These are phyloP conservation scores for Elsinoe perseae DNA, from an alignment of 2,329 filamentous ascomycete species.

Conservation along the genomic window DNA sequence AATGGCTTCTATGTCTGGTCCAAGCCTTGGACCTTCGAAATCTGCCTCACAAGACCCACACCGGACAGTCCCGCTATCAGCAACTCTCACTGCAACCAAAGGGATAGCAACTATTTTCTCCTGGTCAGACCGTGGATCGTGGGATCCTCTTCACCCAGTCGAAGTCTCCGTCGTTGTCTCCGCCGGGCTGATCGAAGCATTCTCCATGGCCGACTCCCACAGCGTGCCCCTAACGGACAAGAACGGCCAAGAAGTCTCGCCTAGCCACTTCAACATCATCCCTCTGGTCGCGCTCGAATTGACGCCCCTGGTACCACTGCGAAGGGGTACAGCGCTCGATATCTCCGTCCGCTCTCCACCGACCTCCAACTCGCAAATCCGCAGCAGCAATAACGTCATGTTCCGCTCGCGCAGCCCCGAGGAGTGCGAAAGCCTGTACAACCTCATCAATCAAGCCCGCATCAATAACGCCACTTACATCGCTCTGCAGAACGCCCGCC, in stretches of 20 bases:
- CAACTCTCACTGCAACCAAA: slow-evolving; percentile 44
- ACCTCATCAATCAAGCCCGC: slow-evolving; percentile 76
- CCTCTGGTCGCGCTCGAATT: slow-evolving; percentile 69
- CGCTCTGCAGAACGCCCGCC: slow-evolving; percentile 63
- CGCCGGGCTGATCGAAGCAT: slow-evolving; percentile 58
- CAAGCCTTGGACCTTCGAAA: slow-evolving; percentile 67
- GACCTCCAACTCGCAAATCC: slow-evolving; percentile 62
- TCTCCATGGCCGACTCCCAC: slow-evolving; percentile 46
- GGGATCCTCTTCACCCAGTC: slow-evolving; percentile 53
- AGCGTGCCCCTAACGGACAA: slow-evolving; percentile 34
- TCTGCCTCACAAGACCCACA: slow-evolving; percentile 72
- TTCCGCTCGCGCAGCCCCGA: slow-evolving; percentile 71
- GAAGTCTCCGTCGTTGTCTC: slow-evolving; percentile 57
- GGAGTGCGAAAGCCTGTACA: slow-evolving; percentile 77
- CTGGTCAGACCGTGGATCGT: slow-evolving; percentile 56
- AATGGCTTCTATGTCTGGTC: slow-evolving; percentile 26
- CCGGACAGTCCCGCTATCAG: slow-evolving; percentile 40
- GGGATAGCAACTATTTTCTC: slow-evolving; percentile 54
- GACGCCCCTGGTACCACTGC: slow-evolving; percentile 81
- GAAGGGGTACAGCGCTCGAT: slow-evolving; percentile 85
- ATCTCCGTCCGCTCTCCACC: slow-evolving; percentile 88
- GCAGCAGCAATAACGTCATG: slow-evolving; percentile 69
- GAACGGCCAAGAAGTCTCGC: slow-evolving; percentile 35
- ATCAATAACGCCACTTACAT: slow-evolving; percentile 91
- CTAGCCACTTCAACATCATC: slow-evolving; percentile 32